Percentiles rank a stretch among this genome's conserved stretches.
Evolutionary conservation across 768 basidiomycete species (phyloP).

Genomic region (Strobilomyces confusus): DNA sequence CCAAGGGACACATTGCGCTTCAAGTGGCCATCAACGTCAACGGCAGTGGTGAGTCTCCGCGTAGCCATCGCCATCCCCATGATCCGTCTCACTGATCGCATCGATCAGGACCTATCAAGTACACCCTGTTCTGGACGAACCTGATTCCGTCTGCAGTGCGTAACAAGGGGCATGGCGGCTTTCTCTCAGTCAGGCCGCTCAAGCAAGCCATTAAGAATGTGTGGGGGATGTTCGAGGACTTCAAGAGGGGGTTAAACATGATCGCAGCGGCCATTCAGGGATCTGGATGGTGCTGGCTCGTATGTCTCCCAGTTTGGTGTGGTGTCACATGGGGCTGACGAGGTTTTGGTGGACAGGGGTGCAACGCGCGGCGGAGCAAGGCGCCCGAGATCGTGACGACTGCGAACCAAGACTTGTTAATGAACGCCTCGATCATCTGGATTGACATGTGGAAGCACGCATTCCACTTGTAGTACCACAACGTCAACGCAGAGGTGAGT

Average conservation of each 20-base stretch:
- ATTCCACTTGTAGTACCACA: conserved; percentile 94
- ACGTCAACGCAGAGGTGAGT: conserved; percentile 89
- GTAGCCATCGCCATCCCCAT: conserved; percentile 11
- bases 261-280: conserved; percentile 86
- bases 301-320: conserved; percentile 38
- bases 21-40: conserved; percentile 95
- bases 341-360: conserved; percentile 45
- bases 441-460: conserved; percentile 97
- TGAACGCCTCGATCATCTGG: conserved; percentile 77
- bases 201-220: conserved; percentile 56
- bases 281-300: conserved; percentile 96
- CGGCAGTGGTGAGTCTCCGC: conserved; percentile 78
- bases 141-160: conserved; percentile 59
- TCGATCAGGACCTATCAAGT: conserved; percentile 77
- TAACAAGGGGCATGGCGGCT: conserved; percentile 58
- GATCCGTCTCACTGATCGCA: neutral
- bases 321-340: neutral
- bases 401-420: conserved; percentile 87
- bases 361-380: conserved; percentile 55
- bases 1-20: conserved; percentile 81
- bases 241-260: conserved; percentile 82
- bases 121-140: conserved; percentile 96
- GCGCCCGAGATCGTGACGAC: conserved; percentile 87
- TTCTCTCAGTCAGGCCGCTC: conserved; percentile 57
- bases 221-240: conserved; percentile 67